These are phyloP conservation scores for Lactifluus echinatus DNA, from an alignment of 768 basidiomycete genomes.

Conservation along the genomic window DNA sequence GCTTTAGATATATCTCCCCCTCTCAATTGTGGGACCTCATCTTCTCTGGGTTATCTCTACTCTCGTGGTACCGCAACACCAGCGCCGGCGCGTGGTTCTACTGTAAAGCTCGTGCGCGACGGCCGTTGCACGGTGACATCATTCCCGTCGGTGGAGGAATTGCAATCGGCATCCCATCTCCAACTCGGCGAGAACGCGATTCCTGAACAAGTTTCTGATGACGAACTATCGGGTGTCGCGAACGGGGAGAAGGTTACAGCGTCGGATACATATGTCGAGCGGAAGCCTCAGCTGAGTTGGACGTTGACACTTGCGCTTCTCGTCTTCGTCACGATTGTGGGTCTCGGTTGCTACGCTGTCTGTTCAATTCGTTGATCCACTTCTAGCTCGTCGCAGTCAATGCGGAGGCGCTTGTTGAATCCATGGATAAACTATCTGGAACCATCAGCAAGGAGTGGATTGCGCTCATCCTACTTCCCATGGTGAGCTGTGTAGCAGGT, in stretches of 20 bases:
- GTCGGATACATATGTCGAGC: background rate
- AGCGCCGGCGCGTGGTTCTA: constrained; percentile 15
- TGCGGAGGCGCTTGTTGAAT: constrained; percentile 70
- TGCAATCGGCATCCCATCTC: background rate
- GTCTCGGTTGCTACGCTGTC: background rate
- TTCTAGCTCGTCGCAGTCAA: constrained; percentile 46
- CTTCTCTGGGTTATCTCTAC: constrained; percentile 14
- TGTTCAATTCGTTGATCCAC: background rate
- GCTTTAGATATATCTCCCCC: constrained; percentile 15
- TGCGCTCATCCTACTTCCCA: constrained; percentile 80
- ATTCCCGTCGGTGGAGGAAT: constrained; percentile 12
- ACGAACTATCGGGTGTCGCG: background rate
- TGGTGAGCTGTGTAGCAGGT: constrained; percentile 76
- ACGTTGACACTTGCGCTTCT: constrained; percentile 10
- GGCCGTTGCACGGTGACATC: constrained; percentile 15
- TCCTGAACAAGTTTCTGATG: constrained; percentile 2
- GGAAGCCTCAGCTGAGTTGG: constrained; percentile 18
- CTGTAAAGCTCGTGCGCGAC: constrained; percentile 19
- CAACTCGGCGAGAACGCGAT: background rate
- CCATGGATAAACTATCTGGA: constrained; percentile 68
- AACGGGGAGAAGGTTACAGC: background rate
- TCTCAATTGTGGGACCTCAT: background rate
- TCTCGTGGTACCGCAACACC: constrained; percentile 7
- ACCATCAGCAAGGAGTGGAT: constrained; percentile 82
- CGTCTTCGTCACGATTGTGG: constrained; percentile 14